phyloP scores from a whole-genome alignment of 306 rosid species.

The Hippophae gyantsensis region DNA sequence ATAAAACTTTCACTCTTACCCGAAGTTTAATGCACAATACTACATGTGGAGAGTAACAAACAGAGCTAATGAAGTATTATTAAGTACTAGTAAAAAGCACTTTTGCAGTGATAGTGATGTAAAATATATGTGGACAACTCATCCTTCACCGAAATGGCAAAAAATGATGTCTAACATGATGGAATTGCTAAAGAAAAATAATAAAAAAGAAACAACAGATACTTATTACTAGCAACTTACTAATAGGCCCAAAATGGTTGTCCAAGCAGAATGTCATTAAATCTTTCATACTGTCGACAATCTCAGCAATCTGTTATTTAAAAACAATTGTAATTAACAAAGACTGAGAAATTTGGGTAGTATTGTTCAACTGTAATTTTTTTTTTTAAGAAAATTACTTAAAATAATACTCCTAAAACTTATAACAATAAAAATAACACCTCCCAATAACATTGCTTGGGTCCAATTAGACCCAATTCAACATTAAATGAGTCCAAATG shows the following conservation, averaged over 20 bases:
- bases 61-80: no score
- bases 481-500: no score
- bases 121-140: not conserved
- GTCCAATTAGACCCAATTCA: no score
- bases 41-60: no score
- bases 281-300: conserved; percentile 29
- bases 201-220: conserved; percentile 3
- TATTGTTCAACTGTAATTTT: not conserved
- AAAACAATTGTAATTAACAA: not conserved
- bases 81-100: no score
- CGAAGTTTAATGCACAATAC: no score
- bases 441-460: no score
- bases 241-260: conserved; percentile 28
- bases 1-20: no score
- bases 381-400: no score
- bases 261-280: conserved; percentile 24
- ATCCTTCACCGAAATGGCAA: not conserved
- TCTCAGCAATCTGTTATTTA: conserved; percentile 29
- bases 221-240: conserved; percentile 18
- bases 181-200: not conserved
- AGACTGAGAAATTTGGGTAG: not conserved
- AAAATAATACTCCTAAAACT: no score
- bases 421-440: no score
- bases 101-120: no score
- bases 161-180: not conserved